A percentile compares a stretch with the other conserved stretches of the same genome.
phyloP scores from a whole-genome alignment of 2,329 filamentous ascomycete species.

The Trichoderma polysporum region DNA sequence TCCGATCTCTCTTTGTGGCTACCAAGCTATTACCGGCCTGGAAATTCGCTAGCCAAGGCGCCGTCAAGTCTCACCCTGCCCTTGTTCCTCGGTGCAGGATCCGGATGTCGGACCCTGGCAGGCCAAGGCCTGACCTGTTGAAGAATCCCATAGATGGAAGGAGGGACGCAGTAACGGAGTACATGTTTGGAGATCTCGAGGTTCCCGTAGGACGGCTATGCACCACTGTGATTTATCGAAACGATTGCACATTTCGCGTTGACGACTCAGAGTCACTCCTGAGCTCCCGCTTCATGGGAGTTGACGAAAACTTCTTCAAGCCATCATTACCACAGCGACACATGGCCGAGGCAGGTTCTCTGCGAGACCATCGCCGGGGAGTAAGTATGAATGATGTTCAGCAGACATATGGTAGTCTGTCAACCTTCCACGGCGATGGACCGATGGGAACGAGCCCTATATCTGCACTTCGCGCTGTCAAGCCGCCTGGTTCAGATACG shows the following conservation, averaged over 20 bases:
- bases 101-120: constrained; percentile 57
- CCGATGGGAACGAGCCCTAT: constrained; percentile 81
- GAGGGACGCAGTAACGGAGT: constrained; percentile 60
- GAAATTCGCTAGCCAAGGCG: constrained; percentile 73
- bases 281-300: constrained; percentile 89
- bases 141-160: constrained; percentile 40
- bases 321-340: constrained; percentile 62
- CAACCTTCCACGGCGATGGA: constrained; percentile 82
- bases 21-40: constrained; percentile 81
- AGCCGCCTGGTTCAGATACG: constrained; percentile 58
- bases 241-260: constrained; percentile 85
- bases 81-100: constrained; percentile 82
- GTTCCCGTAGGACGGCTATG: constrained; percentile 83
- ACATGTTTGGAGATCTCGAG: constrained; percentile 79
- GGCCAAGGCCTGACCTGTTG: constrained; percentile 65
- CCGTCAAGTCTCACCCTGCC: constrained; percentile 66
- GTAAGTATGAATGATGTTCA: constrained; percentile 58
- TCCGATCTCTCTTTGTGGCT: constrained; percentile 82
- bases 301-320: constrained; percentile 83
- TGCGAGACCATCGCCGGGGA: constrained; percentile 62
- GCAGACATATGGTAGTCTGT: constrained; percentile 85
- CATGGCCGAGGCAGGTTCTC: constrained; percentile 66
- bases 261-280: constrained; percentile 88
- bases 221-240: constrained; percentile 79
- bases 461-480: constrained; percentile 73